phyloP scores from a whole-genome alignment of 2,329 filamentous ascomycete species.

The Dactylellina parvicollis region DNA sequence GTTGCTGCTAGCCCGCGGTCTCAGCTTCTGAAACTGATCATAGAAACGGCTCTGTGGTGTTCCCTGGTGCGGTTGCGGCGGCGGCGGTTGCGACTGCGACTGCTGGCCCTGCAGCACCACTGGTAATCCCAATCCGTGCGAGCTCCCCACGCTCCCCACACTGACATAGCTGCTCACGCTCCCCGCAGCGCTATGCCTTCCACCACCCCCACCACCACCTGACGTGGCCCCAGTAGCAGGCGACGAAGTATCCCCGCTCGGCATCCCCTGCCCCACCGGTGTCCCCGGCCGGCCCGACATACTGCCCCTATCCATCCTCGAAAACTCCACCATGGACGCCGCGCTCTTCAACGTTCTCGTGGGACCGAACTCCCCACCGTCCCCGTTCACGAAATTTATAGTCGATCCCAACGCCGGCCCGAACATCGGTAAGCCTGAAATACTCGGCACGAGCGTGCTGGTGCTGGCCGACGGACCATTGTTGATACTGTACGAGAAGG shows the following conservation, averaged over 20 bases:
- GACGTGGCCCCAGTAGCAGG: slow-evolving; percentile 7
- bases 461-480: slow-evolving; percentile 23
- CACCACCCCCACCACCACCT: slow-evolving; percentile 5
- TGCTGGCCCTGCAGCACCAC: slow-evolving; percentile 26
- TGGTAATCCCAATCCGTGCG: slow-evolving; percentile 31
- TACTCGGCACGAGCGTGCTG: slow-evolving; percentile 16
- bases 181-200: slow-evolving; percentile 41
- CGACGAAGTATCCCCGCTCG: slow-evolving; percentile 3
- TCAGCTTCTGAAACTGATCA: slow-evolving; percentile 40
- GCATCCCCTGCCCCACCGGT: background rate
- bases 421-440: slow-evolving; percentile 4
- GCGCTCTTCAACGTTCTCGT: slow-evolving; percentile 40
- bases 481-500: slow-evolving; percentile 31
- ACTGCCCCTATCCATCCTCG: slow-evolving; percentile 41
- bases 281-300: slow-evolving; percentile 22
- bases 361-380: slow-evolving; percentile 21
- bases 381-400: slow-evolving; percentile 4
- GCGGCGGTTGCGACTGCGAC: slow-evolving; percentile 10
- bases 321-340: slow-evolving; percentile 52
- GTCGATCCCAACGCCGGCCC: slow-evolving; percentile 10
- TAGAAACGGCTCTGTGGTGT: slow-evolving; percentile 30
- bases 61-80: no score
- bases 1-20: slow-evolving; percentile 52
- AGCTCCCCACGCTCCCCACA: slow-evolving; percentile 29
- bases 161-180: slow-evolving; percentile 51